Percentiles rank a stretch among this genome's conserved stretches.
Evolutionary conservation across 768 basidiomycete species (phyloP).

Genomic region (Leucosporidium creatinivorum): DNA sequence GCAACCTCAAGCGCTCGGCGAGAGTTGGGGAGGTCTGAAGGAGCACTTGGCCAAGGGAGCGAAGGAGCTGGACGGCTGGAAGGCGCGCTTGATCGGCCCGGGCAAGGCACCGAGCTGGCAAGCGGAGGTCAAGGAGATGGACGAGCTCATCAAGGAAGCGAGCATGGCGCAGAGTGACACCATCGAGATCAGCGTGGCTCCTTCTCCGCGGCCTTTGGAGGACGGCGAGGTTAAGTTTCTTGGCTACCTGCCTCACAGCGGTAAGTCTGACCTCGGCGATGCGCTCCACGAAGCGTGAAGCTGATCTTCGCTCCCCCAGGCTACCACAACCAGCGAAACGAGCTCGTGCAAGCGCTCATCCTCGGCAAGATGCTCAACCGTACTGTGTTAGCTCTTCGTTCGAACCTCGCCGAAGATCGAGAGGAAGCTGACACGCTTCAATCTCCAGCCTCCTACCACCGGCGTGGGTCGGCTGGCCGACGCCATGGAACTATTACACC

Average conservation of each 20-base stretch:
- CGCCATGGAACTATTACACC: constrained; percentile 53
- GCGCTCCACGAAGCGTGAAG: no score
- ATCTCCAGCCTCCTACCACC: constrained; percentile 54
- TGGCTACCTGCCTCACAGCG: constrained; percentile 74
- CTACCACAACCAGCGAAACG: constrained; percentile 76
- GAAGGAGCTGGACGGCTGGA: no score
- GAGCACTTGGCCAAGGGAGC: not conserved
- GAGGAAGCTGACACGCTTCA: no score
- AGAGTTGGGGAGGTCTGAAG: not conserved
- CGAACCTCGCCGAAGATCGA: no score
- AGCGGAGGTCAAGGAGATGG: not conserved
- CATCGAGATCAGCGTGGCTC: constrained; percentile 8
- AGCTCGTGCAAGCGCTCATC: constrained; percentile 69
- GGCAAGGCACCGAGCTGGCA: not conserved
- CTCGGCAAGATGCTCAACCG: constrained; percentile 63
- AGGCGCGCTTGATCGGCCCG: not conserved
- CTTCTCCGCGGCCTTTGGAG: not conserved
- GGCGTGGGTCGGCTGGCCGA: constrained; percentile 59
- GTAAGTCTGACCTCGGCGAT: constrained; percentile 34
- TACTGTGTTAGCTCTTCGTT: constrained; percentile 38
- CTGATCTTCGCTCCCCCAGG: no score
- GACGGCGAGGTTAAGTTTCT: constrained; percentile 50
- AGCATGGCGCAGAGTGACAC: not conserved
- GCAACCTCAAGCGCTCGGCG: not conserved
- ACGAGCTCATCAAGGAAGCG: not conserved